Percentiles rank a stretch among this genome's conserved stretches.
phyloP scores from a whole-genome alignment of 352 stramenopile genomes.

The Phytopythium helicoides region DNA sequence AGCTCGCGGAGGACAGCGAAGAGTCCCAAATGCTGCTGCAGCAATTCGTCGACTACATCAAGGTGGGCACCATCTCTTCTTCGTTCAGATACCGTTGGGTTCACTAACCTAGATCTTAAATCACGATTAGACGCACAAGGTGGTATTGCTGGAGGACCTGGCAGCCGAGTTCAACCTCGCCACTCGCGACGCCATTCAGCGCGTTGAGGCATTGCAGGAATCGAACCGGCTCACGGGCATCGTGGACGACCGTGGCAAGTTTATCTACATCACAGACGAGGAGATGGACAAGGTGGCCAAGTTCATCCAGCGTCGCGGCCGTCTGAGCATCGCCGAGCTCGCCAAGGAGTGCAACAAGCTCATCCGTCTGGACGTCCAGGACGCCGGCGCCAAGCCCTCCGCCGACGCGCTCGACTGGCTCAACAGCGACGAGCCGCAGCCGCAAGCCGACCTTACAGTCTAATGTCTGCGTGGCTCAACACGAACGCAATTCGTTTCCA shows the following conservation, averaged over 20 bases:
- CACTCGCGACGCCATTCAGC: slow-evolving; percentile 67
- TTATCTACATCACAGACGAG: slow-evolving; percentile 78
- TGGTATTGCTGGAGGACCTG: slow-evolving; percentile 74
- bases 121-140: slow-evolving; percentile 47
- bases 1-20: slow-evolving; percentile 48
- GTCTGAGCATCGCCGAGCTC: slow-evolving; percentile 58
- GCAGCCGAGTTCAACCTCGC: slow-evolving; percentile 59
- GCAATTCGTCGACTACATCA: slow-evolving; percentile 73
- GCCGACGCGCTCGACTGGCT: slow-evolving; percentile 42
- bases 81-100: no score
- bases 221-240: slow-evolving; percentile 65
- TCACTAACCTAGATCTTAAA: background rate
- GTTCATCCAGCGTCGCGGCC: slow-evolving; percentile 67
- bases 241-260: slow-evolving; percentile 77
- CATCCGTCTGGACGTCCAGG: slow-evolving; percentile 56
- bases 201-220: slow-evolving; percentile 51
- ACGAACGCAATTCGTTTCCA: no score
- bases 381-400: slow-evolving; percentile 16
- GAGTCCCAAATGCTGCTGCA: slow-evolving; percentile 64
- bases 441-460: slow-evolving; percentile 1
- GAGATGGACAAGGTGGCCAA: slow-evolving; percentile 75
- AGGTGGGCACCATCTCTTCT: slow-evolving; percentile 23
- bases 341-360: slow-evolving; percentile 80
- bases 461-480: no score
- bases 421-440: slow-evolving; percentile 22